Percentiles rank a stretch among this genome's conserved stretches.
Conservation (phyloP, 1,139 yeast species). For the Geotrichum klebahnii region DNA sequence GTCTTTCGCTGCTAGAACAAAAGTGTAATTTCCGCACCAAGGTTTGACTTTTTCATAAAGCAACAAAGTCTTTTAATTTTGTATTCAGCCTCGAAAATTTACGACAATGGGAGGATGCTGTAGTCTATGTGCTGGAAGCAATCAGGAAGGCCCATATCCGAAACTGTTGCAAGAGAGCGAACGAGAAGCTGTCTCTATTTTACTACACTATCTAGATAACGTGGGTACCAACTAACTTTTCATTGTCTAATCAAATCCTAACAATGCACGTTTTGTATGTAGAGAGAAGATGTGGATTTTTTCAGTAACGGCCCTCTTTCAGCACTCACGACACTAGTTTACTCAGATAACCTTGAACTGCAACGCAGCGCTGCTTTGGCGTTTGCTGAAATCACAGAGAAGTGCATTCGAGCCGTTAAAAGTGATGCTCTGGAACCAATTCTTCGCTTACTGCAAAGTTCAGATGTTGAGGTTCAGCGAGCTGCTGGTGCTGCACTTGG, state of each 20-base stretch:
- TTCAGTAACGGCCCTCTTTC: slow-evolving; percentile 70
- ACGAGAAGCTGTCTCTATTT: slow-evolving; percentile 89
- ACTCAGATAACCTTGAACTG: slow-evolving; percentile 88
- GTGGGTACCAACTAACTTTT: slow-evolving; percentile 32
- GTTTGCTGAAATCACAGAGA: slow-evolving; percentile 96
- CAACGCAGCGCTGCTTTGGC: slow-evolving; percentile 98
- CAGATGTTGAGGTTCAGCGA: slow-evolving; percentile 91
- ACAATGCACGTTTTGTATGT: not conserved
- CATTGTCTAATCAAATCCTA: not conserved
- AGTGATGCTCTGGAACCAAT: slow-evolving; percentile 92
- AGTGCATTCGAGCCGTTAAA: slow-evolving; percentile 73
- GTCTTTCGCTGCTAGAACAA: too few species aligned
- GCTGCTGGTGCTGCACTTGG: slow-evolving; percentile 99
- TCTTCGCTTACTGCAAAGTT: slow-evolving; percentile 74
- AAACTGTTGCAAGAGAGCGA: slow-evolving; percentile 95
- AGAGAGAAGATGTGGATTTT: slow-evolving; percentile 75
- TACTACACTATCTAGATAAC: slow-evolving; percentile 84
- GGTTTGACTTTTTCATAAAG: not conserved
- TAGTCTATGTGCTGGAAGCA: slow-evolving; percentile 34
- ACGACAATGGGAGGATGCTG: slow-evolving; percentile 30
- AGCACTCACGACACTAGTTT: slow-evolving; percentile 87
- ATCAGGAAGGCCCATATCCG: slow-evolving; percentile 52
- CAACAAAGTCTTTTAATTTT: not conserved
- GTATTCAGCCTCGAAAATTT: not conserved
- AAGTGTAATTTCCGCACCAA: not conserved